Percentiles rank a stretch among this genome's conserved stretches.
Evolutionary conservation across 2,329 filamentous ascomycete genomes (phyloP).

Genomic region (Ophiocordyceps camponoti-rufipedis): DNA sequence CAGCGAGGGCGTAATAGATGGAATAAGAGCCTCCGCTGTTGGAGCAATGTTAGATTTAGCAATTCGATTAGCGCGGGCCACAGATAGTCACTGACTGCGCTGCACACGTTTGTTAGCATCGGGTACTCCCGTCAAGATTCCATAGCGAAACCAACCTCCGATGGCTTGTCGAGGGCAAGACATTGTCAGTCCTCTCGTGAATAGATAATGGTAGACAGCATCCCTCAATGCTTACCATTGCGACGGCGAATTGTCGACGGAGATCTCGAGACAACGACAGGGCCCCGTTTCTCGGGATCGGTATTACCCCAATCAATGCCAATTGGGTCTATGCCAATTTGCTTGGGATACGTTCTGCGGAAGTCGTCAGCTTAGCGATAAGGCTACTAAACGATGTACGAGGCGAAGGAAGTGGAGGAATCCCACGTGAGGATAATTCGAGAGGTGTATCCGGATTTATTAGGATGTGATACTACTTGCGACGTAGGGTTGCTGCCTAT

Average conservation of each 20-base stretch:
- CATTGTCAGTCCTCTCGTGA: constrained; percentile 2
- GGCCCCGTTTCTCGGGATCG: constrained; percentile 59
- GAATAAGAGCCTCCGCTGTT: constrained; percentile 70
- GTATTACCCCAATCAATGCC: constrained; percentile 72
- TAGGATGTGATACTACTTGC: not conserved
- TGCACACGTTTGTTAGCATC: constrained; percentile 5
- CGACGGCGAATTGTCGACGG: constrained; percentile 59
- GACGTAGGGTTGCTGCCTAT: not conserved
- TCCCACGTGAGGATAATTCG: constrained; percentile 33
- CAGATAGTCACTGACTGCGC: constrained; percentile 15
- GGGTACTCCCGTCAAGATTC: not conserved
- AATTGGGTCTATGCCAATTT: constrained; percentile 85
- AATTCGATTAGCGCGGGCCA: not conserved
- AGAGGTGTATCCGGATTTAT: not conserved
- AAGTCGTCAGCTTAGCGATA: constrained; percentile 2
- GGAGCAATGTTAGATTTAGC: not conserved
- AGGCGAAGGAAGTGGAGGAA: constrained; percentile 2
- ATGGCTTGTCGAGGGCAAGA: constrained; percentile 22
- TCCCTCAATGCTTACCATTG: constrained; percentile 43
- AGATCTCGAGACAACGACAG: constrained; percentile 69
- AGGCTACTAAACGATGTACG: not conserved
- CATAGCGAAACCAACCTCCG: constrained; percentile 27
- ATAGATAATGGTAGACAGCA: not conserved
- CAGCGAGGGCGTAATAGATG: constrained; percentile 84
- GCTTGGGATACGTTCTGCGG: constrained; percentile 66